Percentiles rank a stretch among this genome's conserved stretches.
Conservation (phyloP, 1,284 basidiomycete species). For the Ustilago trichophora region DNA sequence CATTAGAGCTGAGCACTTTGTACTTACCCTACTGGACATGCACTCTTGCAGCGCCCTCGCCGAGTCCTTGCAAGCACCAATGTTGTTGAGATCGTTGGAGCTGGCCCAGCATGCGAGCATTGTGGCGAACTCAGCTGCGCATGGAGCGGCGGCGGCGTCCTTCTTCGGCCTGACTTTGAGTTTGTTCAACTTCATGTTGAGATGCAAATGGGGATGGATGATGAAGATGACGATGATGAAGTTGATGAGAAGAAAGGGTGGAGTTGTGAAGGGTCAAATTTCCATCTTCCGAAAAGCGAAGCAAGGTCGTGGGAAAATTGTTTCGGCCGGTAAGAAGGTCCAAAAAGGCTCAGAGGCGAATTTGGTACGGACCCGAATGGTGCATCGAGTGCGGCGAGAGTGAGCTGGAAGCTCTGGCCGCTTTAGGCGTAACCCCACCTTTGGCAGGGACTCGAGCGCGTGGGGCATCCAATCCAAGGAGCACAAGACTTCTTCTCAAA, state of each 20-base stretch:
- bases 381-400: slow-evolving; percentile 9
- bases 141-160: slow-evolving; percentile 75
- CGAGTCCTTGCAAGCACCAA: slow-evolving; percentile 73
- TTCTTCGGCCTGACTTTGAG: slow-evolving; percentile 72
- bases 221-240: slow-evolving; percentile 11
- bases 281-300: not conserved
- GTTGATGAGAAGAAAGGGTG: slow-evolving; percentile 5
- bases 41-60: slow-evolving; percentile 80
- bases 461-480: too few species aligned
- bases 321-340: slow-evolving; percentile 26
- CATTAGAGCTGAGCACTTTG: too few species aligned
- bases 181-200: slow-evolving; percentile 69
- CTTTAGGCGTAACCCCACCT: too few species aligned
- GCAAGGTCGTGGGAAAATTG: not conserved
- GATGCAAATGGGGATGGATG: slow-evolving; percentile 65
- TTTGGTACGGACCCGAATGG: slow-evolving; percentile 23
- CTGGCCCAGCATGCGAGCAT: slow-evolving; percentile 95
- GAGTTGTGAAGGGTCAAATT: slow-evolving; percentile 13
- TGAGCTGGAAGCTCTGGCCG: slow-evolving; percentile 33
- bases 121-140: slow-evolving; percentile 78
- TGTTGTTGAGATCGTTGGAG: slow-evolving; percentile 75
- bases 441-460: not conserved
- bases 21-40: slow-evolving; percentile 85
- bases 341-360: too few species aligned
- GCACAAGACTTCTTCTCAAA: too few species aligned